phyloP scores from a whole-genome alignment of 345 rosid genomes.

The Brassica juncea region DNA sequence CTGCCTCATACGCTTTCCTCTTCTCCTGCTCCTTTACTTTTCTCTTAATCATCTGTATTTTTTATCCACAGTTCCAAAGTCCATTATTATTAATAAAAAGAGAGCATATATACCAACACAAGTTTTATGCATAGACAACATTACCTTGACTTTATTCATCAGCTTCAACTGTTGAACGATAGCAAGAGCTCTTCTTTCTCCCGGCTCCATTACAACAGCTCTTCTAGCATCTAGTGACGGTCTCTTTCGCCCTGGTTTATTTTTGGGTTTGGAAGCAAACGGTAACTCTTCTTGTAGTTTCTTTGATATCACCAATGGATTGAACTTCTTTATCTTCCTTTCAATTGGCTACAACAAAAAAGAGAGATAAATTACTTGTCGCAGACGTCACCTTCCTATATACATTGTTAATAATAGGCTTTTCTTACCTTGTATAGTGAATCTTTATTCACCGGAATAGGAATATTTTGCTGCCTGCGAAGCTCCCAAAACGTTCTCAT shows the following conservation, averaged over 20 bases:
- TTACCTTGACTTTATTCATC: conserved; percentile 65
- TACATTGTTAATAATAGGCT: neutral
- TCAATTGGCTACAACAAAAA: conserved; percentile 58
- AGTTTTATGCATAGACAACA: neutral
- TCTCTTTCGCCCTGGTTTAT: conserved; percentile 49
- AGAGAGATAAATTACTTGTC: neutral
- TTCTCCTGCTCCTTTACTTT: conserved; percentile 62
- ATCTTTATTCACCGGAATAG: conserved; percentile 80
- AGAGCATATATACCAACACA: neutral
- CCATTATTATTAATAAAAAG: neutral
- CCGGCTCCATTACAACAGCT: conserved; percentile 81
- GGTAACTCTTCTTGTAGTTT: conserved; percentile 69
- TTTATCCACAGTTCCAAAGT: neutral
- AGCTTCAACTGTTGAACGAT: conserved; percentile 63
- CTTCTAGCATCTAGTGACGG: conserved; percentile 60
- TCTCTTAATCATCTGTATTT: conserved; percentile 63
- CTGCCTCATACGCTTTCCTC: conserved; percentile 51
- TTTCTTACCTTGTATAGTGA: conserved; percentile 74
- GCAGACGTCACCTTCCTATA: neutral
- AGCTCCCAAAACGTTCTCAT: conserved; percentile 90
- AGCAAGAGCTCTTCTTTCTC: conserved; percentile 53
- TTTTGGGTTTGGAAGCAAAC: conserved; percentile 79
- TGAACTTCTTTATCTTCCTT: conserved; percentile 75
- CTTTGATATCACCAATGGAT: conserved; percentile 70
- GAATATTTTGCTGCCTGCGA: conserved; percentile 64